phyloP scores from a whole-genome alignment of 805 yeast species.

The Kluyveromyces aestuarii region DNA sequence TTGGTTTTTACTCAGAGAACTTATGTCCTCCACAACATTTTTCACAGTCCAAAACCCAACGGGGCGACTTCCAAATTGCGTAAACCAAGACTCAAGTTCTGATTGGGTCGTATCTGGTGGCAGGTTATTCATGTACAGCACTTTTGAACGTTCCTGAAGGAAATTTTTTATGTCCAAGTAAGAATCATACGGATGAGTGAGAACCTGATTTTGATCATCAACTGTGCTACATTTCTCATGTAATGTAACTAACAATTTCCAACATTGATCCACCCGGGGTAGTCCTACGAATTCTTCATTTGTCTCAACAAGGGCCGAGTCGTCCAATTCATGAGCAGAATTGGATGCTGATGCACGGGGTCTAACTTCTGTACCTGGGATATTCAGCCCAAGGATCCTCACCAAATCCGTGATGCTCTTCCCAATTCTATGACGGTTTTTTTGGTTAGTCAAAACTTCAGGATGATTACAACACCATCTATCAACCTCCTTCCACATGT shows the following conservation, averaged over 20 bases:
- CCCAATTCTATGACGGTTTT: slow-evolving; percentile 4
- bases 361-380: neutral
- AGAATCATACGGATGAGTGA: slow-evolving; percentile 69
- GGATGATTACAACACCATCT: slow-evolving; percentile 65
- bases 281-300: slow-evolving; percentile 7
- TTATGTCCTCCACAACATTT: slow-evolving; percentile 33
- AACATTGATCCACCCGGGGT: slow-evolving; percentile 20
- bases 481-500: slow-evolving; percentile 60
- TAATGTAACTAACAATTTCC: slow-evolving; percentile 22
- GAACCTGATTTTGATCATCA: slow-evolving; percentile 44
- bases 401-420: slow-evolving; percentile 10
- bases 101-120: slow-evolving; percentile 84
- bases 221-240: slow-evolving; percentile 31
- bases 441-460: slow-evolving; percentile 11
- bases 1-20: slow-evolving; percentile 17
- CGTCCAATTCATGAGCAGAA: neutral
- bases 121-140: slow-evolving; percentile 70
- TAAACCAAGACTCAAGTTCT: slow-evolving; percentile 86
- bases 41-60: slow-evolving; percentile 83
- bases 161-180: slow-evolving; percentile 65
- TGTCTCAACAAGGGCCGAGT: neutral
- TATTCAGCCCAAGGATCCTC: slow-evolving; percentile 35
- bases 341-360: neutral
- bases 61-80: slow-evolving; percentile 78
- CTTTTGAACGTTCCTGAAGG: slow-evolving; percentile 61